Evolutionary conservation across 257 asterid species (phyloP).

Genomic region (Solanum gracilifrons): DNA sequence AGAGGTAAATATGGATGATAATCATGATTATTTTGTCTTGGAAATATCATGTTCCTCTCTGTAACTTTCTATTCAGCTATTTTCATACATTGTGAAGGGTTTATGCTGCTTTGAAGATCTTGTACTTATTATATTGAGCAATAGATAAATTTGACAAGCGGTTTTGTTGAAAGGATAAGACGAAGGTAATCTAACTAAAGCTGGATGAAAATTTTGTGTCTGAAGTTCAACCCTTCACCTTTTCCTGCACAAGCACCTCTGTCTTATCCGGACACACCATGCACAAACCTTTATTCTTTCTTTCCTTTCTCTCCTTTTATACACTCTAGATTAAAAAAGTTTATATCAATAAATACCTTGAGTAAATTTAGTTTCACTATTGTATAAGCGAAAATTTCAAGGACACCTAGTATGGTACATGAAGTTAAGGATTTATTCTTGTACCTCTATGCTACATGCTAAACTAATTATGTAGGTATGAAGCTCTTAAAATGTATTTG

Average conservation of each 20-base stretch:
- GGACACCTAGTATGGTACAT: background rate
- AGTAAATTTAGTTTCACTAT: background rate
- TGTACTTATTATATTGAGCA: background rate
- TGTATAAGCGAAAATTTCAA: background rate
- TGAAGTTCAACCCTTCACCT: background rate
- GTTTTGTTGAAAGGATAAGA: background rate
- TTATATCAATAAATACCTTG: background rate
- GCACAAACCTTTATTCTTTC: background rate
- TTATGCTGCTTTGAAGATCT: background rate
- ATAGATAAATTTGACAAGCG: background rate
- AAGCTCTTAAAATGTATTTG: background rate
- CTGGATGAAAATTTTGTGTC: background rate
- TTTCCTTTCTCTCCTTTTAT: background rate
- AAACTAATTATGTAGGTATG: background rate
- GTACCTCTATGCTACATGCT: background rate
- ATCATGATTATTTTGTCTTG: background rate
- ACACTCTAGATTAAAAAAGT: background rate
- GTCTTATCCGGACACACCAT: background rate
- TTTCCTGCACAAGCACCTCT: background rate
- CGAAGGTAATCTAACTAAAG: background rate
- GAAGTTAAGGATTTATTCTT: background rate
- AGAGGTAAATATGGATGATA: slow-evolving; percentile 47
- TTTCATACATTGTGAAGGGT: background rate
- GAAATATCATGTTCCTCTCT: background rate
- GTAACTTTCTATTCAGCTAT: background rate